Evolutionary conservation across 805 yeast species (phyloP).

Genomic region (Ogataea pini): DNA sequence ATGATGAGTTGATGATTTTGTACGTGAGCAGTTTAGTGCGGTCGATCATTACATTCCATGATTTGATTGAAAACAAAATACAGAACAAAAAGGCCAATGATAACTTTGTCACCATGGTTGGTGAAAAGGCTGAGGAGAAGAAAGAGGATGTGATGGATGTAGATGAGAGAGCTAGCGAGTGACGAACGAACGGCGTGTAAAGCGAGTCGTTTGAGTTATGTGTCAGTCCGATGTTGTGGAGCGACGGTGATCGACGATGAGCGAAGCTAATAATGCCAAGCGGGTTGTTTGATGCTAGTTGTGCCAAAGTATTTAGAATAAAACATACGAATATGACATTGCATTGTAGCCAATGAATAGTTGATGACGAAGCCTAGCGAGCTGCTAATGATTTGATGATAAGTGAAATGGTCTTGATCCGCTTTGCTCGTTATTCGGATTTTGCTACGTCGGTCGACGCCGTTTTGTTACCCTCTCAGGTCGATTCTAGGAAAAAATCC

Average conservation of each 20-base stretch:
- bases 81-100: slow-evolving; percentile 61
- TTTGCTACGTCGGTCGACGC: slow-evolving; percentile 3
- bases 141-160: slow-evolving; percentile 20
- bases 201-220: too few relatives aligned
- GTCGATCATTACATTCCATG: slow-evolving; percentile 94
- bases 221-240: too few relatives aligned
- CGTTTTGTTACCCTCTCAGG: neutral
- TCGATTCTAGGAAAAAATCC: neutral
- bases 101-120: slow-evolving; percentile 27
- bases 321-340: too few relatives aligned
- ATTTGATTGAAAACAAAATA: slow-evolving; percentile 92
- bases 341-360: too few relatives aligned
- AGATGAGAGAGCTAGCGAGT: slow-evolving; percentile 8
- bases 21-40: slow-evolving; percentile 88
- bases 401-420: too few relatives aligned
- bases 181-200: neutral
- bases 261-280: neutral
- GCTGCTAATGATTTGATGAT: too few relatives aligned
- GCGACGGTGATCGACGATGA: neutral
- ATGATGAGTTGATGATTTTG: slow-evolving; percentile 93
- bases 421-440: neutral
- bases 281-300: too few relatives aligned
- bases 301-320: too few relatives aligned
- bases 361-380: too few relatives aligned
- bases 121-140: slow-evolving; percentile 27